phyloP scores from a whole-genome alignment of 139 green algal species.

The Coelastrella sp. region DNA sequence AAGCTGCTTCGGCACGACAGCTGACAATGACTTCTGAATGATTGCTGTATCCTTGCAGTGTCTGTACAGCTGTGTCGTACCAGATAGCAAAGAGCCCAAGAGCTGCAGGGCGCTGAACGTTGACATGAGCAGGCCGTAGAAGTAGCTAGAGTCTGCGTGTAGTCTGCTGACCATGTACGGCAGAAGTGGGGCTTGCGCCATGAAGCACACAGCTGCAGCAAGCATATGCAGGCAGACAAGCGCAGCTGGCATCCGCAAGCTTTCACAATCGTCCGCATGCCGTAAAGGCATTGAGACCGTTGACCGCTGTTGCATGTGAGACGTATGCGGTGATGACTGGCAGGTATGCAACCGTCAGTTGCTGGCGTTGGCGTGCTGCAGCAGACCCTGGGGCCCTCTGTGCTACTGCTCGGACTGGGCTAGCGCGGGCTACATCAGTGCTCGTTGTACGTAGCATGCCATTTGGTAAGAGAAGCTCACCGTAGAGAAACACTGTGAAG shows the following conservation, averaged over 20 bases:
- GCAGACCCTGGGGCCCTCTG: too few species aligned
- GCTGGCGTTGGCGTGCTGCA: too few species aligned
- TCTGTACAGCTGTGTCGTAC: conserved; percentile 40
- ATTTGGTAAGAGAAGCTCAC: background rate
- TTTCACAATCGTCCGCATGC: too few species aligned
- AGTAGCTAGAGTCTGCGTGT: conserved; percentile 12
- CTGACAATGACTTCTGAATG: too few species aligned
- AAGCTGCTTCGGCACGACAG: background rate
- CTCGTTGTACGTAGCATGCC: background rate
- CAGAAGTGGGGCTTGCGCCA: conserved; percentile 57
- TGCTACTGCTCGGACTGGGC: background rate
- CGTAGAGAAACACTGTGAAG: background rate
- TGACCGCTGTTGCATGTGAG: background rate
- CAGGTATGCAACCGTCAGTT: background rate
- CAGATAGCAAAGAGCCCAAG: conserved; percentile 56
- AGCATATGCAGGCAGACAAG: background rate
- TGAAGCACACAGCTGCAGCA: conserved; percentile 21
- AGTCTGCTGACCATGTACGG: conserved; percentile 61
- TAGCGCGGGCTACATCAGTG: background rate
- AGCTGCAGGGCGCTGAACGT: conserved; percentile 56
- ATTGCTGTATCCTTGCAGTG: background rate
- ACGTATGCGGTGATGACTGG: background rate
- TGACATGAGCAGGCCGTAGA: conserved; percentile 55
- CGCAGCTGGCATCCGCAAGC: too few species aligned
- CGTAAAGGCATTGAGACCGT: background rate